phyloP scores from a whole-genome alignment of 768 basidiomycete species.

The Mycena haematopus region DNA sequence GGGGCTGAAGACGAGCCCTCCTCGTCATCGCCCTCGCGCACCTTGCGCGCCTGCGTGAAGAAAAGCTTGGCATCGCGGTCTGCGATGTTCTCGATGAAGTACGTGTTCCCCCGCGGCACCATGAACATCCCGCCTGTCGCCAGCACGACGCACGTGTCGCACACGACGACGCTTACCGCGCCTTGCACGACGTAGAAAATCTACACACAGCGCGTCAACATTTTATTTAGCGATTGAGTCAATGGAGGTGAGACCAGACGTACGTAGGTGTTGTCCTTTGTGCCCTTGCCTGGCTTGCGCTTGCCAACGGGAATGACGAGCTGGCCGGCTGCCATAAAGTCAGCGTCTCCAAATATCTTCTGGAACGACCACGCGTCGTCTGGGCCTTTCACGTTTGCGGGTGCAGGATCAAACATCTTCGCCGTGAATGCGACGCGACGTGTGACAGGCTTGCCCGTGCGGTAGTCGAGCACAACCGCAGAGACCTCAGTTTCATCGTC shows the following conservation, averaged over 20 bases:
- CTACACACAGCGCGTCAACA: conserved; percentile 31
- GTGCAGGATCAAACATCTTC: conserved; percentile 62
- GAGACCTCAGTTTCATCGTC: conserved; percentile 78
- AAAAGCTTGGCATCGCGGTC: conserved; percentile 82
- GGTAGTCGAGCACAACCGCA: conserved; percentile 74
- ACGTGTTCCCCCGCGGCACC: conserved; percentile 91
- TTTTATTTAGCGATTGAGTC: background rate
- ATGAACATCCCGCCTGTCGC: conserved; percentile 87
- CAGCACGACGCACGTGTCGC: conserved; percentile 78
- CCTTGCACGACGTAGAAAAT: conserved; percentile 82
- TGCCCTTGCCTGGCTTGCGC: conserved; percentile 83
- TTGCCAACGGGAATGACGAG: conserved; percentile 78
- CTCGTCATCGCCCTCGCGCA: conserved; percentile 24
- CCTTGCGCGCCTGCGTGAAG: conserved; percentile 83
- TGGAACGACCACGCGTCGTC: conserved; percentile 83
- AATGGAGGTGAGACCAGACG: conserved; percentile 36
- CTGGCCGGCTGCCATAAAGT: conserved; percentile 91
- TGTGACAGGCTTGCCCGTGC: conserved; percentile 61
- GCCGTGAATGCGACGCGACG: conserved; percentile 87
- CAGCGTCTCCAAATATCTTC: conserved; percentile 89
- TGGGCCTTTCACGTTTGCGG: conserved; percentile 49
- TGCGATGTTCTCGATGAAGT: conserved; percentile 87
- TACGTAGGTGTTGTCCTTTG: conserved; percentile 95
- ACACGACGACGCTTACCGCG: conserved; percentile 83
- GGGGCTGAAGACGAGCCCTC: background rate